Evolutionary conservation across 306 rosid species (phyloP).

Genomic region (apple (Malus domestica)): ASM211411v1 NC_041797.1:2212001-2212500

Average conservation of each 20-base stretch:
- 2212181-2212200: background rate
- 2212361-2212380: conserved; percentile 10
- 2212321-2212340: conserved; percentile 2
- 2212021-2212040: background rate
- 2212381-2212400: background rate
- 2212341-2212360: conserved; percentile 8
- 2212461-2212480: background rate
- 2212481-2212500: too few species aligned
- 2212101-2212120: too few species aligned
- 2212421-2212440: background rate
- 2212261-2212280: background rate
- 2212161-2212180: background rate
- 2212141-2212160: background rate
- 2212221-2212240: conserved; percentile 5
- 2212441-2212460: background rate
- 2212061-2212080: background rate
- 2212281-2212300: conserved; percentile 7
- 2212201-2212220: conserved; percentile 7
- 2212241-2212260: background rate
- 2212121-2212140: background rate
- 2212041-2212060: background rate
- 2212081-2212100: background rate
- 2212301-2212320: conserved; percentile 6
- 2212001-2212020: background rate
- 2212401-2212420: background rate